Base-by-base conservation (phyloP, 768 basidiomycete species). In the Lactarius vividus region DNA sequence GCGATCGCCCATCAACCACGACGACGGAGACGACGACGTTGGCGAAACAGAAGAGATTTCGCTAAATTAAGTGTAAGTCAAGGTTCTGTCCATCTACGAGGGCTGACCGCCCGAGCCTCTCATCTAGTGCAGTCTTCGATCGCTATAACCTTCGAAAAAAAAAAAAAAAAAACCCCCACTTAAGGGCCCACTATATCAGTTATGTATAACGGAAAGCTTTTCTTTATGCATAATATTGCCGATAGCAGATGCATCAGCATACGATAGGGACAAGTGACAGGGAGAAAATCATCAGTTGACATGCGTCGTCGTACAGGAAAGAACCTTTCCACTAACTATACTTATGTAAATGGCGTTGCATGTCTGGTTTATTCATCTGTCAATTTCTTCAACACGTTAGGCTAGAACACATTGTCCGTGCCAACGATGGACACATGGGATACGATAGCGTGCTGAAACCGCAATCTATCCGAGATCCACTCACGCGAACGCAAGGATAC, bases 31-130 rank as follows among this genome's bases (percentile, higher is more conserved):
- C 42, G 90, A 90, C 60, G 91, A 92, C 35, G 82, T 92, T 55
- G 91, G 90, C 0, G 88, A 88, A 74, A 92, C 88, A 6, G 90
- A 84, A 37, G 91, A 92, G 71, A 88, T 91, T 18, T 76, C 76
- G 18, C 63, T 77, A 26, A 76, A 72, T 44, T 72, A 64, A 66
- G 59, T 18, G 59, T 67, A 55, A 40, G 42, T 49, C 11, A 9
- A 35, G 11, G 29, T 16, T 16, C 53, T 40, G 39, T 20, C 28
- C 16, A 29, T 18, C 23, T 6, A 26, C 13, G 28, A 52, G 35
- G 20, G 57, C 57, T 65, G 26, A 66, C 26, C 13, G 5, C 20
- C 23, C 15, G 35, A n/a, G 4, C 29, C 49, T 18, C 29, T 52
- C n/a, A 5, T 16, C 44, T n/a, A 7, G n/a, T 7, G 35, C 37